Evolutionary conservation across 2,329 filamentous ascomycete genomes (phyloP), one percentile per base, ranked within the genome.

Genomic region (Penicillium oxalicum): DNA sequence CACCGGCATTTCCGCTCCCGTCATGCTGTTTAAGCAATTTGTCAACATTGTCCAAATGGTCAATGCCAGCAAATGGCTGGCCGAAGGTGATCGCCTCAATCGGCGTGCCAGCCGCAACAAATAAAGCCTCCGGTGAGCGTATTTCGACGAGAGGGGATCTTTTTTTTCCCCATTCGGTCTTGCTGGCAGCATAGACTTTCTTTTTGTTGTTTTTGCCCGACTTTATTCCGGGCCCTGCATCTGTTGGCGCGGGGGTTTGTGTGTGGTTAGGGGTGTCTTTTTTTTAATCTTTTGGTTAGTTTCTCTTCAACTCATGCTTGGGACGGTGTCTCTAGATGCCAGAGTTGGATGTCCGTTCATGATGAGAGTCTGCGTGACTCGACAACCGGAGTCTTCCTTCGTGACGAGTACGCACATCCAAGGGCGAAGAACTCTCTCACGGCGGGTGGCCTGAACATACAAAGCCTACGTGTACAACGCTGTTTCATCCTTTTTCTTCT

Each of bases 41-140:
- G 88, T 97, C 77, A 98, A 98, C 63, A 78, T 96, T 44, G 80
- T 97, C 41, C 93, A 98, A 76, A 79, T 98, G 60, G 81, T 95
- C 64, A 95, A 96, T 71, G 93, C 93, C 5, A 91, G 89, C 71
- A 83, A 83, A 64, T 94, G 88, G 84, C 77, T 98, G 35, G 93
- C 89, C 0, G 91, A 97, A 71, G 90, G 90, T n/a, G 93, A 98
- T 62, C 70, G 86, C 13, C 38, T 51, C 29, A 37, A 49, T 33
- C 56, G 58, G n/a, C 55, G 53, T 33, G 77, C 81, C 61, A 75
- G 78, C 52, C 80, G 89, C 61, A 79, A 68, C 51, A 58, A 61
- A 46, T 65, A 65, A 60, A 32, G 11, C 29, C 29, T 40, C 13
- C 46, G 11, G 28, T 36, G 27, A 12, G 11, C 13, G 28, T 35